Evolutionary conservation across 164 flowering plant species (phyloP).

Genomic region (Amborella trichopoda): DNA sequence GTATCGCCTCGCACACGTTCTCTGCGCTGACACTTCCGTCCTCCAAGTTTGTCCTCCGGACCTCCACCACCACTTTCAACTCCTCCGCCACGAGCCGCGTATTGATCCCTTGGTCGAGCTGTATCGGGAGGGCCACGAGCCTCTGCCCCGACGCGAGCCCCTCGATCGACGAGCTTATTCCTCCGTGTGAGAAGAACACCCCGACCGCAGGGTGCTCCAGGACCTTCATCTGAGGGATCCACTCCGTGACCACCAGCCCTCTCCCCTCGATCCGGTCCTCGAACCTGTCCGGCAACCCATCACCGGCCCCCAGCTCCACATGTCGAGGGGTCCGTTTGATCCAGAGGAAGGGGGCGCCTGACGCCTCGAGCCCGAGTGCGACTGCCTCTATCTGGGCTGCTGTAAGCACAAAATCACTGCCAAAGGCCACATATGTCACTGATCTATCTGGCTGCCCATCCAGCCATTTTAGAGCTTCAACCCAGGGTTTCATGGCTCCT

Average conservation of each 20-base stretch:
- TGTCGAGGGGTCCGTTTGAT: too few species aligned
- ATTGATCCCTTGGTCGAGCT: conserved; percentile 16
- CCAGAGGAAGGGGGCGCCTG: conserved; percentile 23
- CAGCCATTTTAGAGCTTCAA: conserved; percentile 17
- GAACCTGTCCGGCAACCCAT: conserved; percentile 15
- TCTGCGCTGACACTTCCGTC: too few species aligned
- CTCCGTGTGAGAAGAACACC: conserved; percentile 21
- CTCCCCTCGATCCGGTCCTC: conserved; percentile 24
- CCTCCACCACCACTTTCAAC: conserved; percentile 19
- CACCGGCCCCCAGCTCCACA: too few species aligned
- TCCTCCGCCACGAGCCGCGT: conserved; percentile 29
- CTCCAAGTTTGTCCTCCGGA: too few species aligned
- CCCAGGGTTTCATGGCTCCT: too few species aligned
- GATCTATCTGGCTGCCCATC: conserved; percentile 13
- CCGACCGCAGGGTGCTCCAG: conserved; percentile 17
- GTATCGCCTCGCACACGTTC: too few species aligned
- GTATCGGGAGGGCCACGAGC: conserved; percentile 21
- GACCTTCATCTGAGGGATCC: conserved; percentile 32
- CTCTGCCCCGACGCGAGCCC: conserved; percentile 15
- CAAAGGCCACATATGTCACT: conserved; percentile 24
- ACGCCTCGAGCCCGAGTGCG: conserved; percentile 23
- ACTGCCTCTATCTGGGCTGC: conserved; percentile 21
- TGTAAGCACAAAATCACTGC: conserved; percentile 27
- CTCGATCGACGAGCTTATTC: conserved; percentile 25
- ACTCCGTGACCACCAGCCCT: conserved; percentile 24